phyloP scores from a whole-genome alignment of 306 rosid genomes.

The Hippophae tibetana region DNA sequence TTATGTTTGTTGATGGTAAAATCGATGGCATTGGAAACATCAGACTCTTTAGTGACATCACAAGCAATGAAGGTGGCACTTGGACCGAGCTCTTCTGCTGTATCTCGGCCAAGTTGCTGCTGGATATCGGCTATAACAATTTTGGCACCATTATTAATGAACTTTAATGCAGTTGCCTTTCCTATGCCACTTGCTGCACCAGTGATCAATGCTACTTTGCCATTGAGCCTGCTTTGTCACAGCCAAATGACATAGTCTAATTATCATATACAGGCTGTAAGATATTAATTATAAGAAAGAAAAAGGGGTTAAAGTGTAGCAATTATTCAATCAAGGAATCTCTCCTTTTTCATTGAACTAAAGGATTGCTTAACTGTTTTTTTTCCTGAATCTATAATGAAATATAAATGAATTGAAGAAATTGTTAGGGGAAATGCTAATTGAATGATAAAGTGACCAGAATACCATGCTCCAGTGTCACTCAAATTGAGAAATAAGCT shows the following conservation, averaged over 20 bases:
- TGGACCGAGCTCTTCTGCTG: conserved; percentile 59
- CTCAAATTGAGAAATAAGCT: too few relatives aligned
- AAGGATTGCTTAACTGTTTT: too few relatives aligned
- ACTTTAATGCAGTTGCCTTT: conserved; percentile 57
- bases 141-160: conserved; percentile 77
- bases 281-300: not conserved
- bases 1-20: conserved; percentile 44
- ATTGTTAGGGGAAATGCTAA: too few relatives aligned
- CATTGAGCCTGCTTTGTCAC: conserved; percentile 46
- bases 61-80: conserved; percentile 57
- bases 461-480: too few relatives aligned
- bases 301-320: not conserved
- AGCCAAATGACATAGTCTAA: not conserved
- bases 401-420: too few relatives aligned
- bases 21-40: conserved; percentile 69
- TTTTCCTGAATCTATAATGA: too few relatives aligned
- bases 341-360: too few relatives aligned
- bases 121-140: conserved; percentile 79
- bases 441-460: too few relatives aligned
- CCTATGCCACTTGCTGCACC: conserved; percentile 96
- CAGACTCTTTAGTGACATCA: conserved; percentile 66
- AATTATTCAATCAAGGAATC: too few relatives aligned
- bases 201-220: conserved; percentile 86
- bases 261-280: not conserved
- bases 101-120: conserved; percentile 45